Evolutionary conservation across 2,329 filamentous ascomycete species (phyloP).

Genomic region (Elsinoe australis): DNA sequence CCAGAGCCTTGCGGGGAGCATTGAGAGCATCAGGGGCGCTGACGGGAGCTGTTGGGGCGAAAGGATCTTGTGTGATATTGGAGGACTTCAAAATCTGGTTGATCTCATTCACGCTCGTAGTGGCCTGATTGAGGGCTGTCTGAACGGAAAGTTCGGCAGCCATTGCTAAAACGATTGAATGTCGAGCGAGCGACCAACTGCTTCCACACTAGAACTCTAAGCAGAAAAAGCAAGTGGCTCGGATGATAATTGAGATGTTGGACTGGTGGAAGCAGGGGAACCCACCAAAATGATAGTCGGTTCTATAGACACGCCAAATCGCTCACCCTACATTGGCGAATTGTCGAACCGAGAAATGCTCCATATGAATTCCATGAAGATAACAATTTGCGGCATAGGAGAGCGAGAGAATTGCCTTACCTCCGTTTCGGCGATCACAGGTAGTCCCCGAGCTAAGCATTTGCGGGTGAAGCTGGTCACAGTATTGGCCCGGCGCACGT

Average conservation of each 20-base stretch:
- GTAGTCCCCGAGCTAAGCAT: conserved; percentile 12
- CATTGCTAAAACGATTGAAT: conserved; percentile 11
- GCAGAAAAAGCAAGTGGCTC: conserved; percentile 8
- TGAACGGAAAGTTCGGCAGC: conserved; percentile 11
- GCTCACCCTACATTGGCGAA: conserved; percentile 4
- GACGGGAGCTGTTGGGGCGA: conserved; percentile 2
- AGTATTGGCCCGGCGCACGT: conserved; percentile 14
- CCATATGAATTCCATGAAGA: neutral
- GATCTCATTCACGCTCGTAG: conserved; percentile 14
- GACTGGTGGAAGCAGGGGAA: neutral
- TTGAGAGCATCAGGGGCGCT: conserved; percentile 8
- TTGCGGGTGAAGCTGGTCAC: neutral
- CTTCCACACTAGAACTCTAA: neutral
- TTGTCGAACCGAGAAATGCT: conserved; percentile 8
- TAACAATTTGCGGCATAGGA: neutral
- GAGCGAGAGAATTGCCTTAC: conserved; percentile 5
- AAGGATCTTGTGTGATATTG: conserved; percentile 9
- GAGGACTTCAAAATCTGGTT: conserved; percentile 1
- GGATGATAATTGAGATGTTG: conserved; percentile 11
- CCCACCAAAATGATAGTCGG: conserved; percentile 5
- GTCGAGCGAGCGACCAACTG: conserved; percentile 3
- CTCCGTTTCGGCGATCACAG: conserved; percentile 11
- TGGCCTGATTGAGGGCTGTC: conserved; percentile 15
- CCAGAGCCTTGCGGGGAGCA: conserved; percentile 17
- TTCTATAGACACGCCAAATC: neutral